phyloP scores from a whole-genome alignment of 441 rosid genomes.

The Gossypium lobatum region DNA sequence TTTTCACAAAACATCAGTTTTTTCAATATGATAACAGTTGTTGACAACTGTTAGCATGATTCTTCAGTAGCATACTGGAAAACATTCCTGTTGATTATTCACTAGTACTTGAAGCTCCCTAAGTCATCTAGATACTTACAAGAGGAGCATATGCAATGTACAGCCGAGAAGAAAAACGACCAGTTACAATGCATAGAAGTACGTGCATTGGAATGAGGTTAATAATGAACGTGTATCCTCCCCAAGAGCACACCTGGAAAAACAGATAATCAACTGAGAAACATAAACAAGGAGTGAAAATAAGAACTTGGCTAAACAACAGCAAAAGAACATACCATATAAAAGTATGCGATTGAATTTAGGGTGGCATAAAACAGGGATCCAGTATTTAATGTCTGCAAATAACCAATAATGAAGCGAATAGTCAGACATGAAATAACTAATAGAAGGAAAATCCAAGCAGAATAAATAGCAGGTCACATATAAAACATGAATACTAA shows the following conservation, averaged over 20 bases:
- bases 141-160: constrained; percentile 98
- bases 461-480: not conserved
- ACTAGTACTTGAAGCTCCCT: constrained; percentile 3
- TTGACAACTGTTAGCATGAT: not conserved
- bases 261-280: constrained; percentile 15
- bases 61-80: constrained; percentile 10
- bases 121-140: constrained; percentile 43
- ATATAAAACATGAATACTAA: not conserved
- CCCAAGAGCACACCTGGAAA: constrained; percentile 97
- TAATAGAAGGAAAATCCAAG: not conserved
- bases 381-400: constrained; percentile 97
- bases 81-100: constrained; percentile 1
- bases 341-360: constrained; percentile 86
- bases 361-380: constrained; percentile 96
- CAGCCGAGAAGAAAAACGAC: constrained; percentile 86
- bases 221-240: constrained; percentile 97
- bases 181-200: constrained; percentile 92
- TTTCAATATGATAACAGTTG: not conserved
- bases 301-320: constrained; percentile 14
- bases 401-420: constrained; percentile 17
- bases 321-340: constrained; percentile 61
- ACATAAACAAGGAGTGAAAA: constrained; percentile 11
- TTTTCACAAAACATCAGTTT: constrained; percentile 6
- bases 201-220: constrained; percentile 98
- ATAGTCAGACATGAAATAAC: constrained; percentile 5